These are phyloP conservation scores for Acacia pycnantha DNA, from an alignment of 331 rosid species.

Conservation along the genomic window DNA sequence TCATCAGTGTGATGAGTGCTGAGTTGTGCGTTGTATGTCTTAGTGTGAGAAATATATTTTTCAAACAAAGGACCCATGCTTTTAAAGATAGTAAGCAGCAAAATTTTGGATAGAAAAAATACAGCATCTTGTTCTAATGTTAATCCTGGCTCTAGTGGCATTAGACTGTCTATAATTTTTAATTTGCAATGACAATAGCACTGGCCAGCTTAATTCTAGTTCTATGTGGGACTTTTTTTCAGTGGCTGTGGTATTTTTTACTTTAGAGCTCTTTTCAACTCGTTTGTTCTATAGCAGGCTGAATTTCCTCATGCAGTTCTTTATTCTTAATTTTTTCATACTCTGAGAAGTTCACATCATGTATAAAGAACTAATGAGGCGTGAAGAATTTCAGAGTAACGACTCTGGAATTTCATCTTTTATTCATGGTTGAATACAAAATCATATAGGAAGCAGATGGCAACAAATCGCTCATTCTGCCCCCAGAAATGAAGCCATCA, in stretches of 20 bases:
- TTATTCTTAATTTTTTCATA: no score
- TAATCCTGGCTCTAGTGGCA: not conserved
- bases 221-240: not conserved
- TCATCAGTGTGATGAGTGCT: conserved; percentile 12
- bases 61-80: conserved; percentile 1
- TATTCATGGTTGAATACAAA: no score
- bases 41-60: not conserved
- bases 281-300: no score
- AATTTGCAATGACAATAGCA: not conserved
- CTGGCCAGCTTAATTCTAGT: not conserved
- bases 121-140: not conserved
- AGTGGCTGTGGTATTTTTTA: not conserved
- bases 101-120: conserved; percentile 4
- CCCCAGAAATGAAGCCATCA: not conserved
- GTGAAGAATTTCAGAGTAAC: no score
- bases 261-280: no score
- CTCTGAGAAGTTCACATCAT: no score
- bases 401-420: no score
- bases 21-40: not conserved
- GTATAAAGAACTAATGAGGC: no score
- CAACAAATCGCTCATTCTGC: not conserved
- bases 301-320: not conserved
- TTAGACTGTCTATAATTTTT: not conserved
- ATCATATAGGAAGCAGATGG: no score
- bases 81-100: conserved; percentile 14